Conservation (phyloP, 2,329 filamentous ascomycete species). For the Aspergillus caelatus region DNA sequence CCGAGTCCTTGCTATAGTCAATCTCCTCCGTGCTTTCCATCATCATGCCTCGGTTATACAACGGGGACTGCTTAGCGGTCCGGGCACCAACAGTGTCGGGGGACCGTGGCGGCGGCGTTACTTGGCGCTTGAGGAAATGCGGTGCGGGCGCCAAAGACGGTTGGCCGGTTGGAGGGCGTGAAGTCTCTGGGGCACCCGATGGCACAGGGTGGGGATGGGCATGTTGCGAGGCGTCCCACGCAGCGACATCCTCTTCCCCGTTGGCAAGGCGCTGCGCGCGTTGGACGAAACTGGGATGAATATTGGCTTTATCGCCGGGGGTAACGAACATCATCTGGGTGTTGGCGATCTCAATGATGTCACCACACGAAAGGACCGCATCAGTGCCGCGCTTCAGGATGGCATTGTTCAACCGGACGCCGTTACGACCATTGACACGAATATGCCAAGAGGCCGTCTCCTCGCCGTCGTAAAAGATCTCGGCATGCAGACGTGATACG, state of each 20-base stretch:
- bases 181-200: conserved; percentile 17
- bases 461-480: conserved; percentile 73
- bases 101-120: conserved; percentile 44
- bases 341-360: conserved; percentile 87
- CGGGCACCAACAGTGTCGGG: conserved; percentile 43
- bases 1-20: conserved; percentile 72
- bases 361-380: conserved; percentile 75
- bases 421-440: conserved; percentile 86
- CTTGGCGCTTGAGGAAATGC: conserved; percentile 47
- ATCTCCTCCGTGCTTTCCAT: conserved; percentile 57
- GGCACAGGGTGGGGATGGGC: conserved; percentile 36
- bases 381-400: conserved; percentile 68
- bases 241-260: conserved; percentile 40
- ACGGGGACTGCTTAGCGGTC: conserved; percentile 49
- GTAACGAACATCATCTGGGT: conserved; percentile 99
- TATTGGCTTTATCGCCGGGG: conserved; percentile 72
- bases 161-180: conserved; percentile 29
- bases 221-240: conserved; percentile 43
- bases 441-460: conserved; percentile 73
- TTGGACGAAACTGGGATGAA: conserved; percentile 70
- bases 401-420: conserved; percentile 78
- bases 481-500: conserved; percentile 75
- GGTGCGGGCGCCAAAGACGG: conserved; percentile 47
- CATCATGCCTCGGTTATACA: conserved; percentile 55
- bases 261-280: conserved; percentile 58